Evolutionary conservation across 1,139 yeast genomes (phyloP).

Genomic region (Scheffersomyces illinoinensis): DNA sequence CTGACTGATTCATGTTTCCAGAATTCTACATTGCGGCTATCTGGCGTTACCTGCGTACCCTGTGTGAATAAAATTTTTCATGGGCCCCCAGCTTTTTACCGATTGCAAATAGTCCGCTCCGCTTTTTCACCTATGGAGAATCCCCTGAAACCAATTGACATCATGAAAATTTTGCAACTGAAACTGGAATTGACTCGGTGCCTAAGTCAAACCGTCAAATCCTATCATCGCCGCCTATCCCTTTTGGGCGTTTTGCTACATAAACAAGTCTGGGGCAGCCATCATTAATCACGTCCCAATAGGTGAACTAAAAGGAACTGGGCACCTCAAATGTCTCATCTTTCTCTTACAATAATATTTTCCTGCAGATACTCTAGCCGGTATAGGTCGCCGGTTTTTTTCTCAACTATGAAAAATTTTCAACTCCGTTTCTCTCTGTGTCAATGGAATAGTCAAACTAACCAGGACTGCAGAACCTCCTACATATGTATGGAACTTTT

Average conservation of each 20-base stretch:
- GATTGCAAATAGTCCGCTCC: not conserved
- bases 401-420: not conserved
- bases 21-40: not conserved
- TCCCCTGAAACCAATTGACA: not conserved
- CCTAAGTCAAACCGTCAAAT: not conserved
- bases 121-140: not conserved
- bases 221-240: not conserved
- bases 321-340: not conserved
- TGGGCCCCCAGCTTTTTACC: not conserved
- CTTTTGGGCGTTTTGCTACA: not conserved
- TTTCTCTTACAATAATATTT: too few species aligned
- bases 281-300: not conserved
- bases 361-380: not conserved
- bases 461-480: not conserved
- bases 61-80: not conserved
- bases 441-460: not conserved
- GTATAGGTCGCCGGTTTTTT: not conserved
- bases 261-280: not conserved
- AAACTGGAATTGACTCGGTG: not conserved
- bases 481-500: not conserved
- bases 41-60: not conserved
- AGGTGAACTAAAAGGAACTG: not conserved
- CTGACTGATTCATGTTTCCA: not conserved
- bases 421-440: not conserved
- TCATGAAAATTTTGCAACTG: not conserved